Evolutionary conservation across 805 yeast genomes (phyloP).

Genomic region (Saturnispora dispora): DNA sequence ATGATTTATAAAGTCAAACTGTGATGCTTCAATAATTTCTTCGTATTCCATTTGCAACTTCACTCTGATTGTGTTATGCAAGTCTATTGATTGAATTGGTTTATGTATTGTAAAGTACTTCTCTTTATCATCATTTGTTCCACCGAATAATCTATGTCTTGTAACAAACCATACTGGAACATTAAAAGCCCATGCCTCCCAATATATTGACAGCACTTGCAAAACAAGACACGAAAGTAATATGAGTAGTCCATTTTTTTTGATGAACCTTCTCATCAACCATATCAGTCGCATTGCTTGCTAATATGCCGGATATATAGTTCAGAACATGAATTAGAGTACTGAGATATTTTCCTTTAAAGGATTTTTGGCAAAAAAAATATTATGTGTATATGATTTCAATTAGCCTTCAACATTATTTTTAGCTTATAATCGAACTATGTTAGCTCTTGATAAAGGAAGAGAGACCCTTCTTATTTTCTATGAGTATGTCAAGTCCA

Average conservation of each 20-base stretch:
- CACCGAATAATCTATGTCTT: background rate
- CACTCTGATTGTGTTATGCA: background rate
- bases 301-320: background rate
- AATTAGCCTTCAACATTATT: background rate
- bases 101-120: conserved; percentile 1
- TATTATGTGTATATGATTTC: background rate
- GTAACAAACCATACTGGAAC: conserved; percentile 12
- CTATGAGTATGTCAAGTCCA: background rate
- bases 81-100: background rate
- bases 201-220: background rate
- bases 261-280: background rate
- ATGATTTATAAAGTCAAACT: conserved; percentile 4
- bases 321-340: background rate
- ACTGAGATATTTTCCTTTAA: background rate
- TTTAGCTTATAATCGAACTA: background rate
- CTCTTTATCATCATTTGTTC: background rate
- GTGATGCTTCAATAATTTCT: conserved; percentile 8
- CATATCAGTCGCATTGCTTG: background rate
- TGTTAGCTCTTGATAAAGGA: background rate
- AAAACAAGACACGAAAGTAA: background rate
- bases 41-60: conserved; percentile 10
- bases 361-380: background rate
- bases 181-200: conserved; percentile 1
- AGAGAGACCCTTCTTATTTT: background rate
- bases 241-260: background rate